A percentile compares a stretch with the other conserved stretches of the same genome.
These are phyloP conservation scores for Cladophialophora bantiana DNA, from an alignment of 2,329 filamentous ascomycete species.

Conservation along the genomic window DNA sequence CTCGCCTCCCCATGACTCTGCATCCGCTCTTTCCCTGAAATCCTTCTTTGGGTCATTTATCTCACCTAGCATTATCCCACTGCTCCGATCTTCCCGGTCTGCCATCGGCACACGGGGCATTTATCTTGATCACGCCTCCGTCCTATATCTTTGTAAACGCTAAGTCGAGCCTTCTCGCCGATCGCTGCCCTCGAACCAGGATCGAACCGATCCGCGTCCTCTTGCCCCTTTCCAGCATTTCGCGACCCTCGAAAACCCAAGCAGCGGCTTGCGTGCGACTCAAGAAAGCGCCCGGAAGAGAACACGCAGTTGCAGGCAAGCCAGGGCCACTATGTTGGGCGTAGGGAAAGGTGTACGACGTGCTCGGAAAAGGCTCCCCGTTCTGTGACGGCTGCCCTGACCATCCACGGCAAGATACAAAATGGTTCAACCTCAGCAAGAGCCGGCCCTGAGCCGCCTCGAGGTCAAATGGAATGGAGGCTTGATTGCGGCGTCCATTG, in stretches of 20 bases:
- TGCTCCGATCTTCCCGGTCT: constrained; percentile 2
- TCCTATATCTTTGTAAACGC: neutral
- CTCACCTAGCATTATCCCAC: neutral
- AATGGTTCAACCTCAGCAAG: constrained; percentile 10
- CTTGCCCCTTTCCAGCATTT: neutral
- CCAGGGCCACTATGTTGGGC: constrained; percentile 14
- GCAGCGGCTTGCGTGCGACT: neutral
- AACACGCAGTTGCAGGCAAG: neutral
- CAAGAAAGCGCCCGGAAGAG: neutral
- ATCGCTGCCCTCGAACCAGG: neutral
- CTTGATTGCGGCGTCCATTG: constrained; percentile 44
- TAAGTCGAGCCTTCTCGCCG: neutral
- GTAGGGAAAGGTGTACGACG: constrained; percentile 2
- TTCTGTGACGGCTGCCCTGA: constrained; percentile 3
- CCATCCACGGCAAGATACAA: constrained; percentile 1
- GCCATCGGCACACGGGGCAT: neutral
- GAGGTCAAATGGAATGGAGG: constrained; percentile 42
- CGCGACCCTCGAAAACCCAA: neutral
- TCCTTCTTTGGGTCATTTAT: neutral
- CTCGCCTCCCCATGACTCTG: neutral
- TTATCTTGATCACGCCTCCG: neutral
- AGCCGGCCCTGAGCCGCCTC: constrained; percentile 32
- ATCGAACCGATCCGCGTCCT: neutral
- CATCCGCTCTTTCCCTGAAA: neutral
- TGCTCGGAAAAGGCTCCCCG: constrained; percentile 3